Percentiles rank a stretch among this genome's conserved stretches.
Evolutionary conservation across 306 rosid species (phyloP).

Genomic region (Glycine latifolia): DNA sequence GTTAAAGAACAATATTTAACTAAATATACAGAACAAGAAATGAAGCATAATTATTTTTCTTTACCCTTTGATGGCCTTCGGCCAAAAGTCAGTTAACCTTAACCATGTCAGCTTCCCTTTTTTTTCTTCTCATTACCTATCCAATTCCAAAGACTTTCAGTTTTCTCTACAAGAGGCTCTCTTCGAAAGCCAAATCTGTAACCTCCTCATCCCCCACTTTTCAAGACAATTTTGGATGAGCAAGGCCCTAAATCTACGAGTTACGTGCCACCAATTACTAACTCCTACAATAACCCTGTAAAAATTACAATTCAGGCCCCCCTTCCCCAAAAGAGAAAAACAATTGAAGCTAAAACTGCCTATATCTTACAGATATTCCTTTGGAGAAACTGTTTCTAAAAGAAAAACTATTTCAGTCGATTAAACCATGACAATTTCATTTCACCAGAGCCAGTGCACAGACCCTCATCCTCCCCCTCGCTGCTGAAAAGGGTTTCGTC

Average conservation of each 20-base stretch:
- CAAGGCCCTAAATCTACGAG: conserved; percentile 68
- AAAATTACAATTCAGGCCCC: conserved; percentile 59
- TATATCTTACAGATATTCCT: conserved; percentile 73
- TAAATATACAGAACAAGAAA: conserved; percentile 6
- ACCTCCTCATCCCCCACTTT: conserved; percentile 63
- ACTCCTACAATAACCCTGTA: conserved; percentile 53
- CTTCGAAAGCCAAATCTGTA: conserved; percentile 72
- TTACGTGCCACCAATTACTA: conserved; percentile 49
- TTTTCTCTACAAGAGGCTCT: conserved; percentile 76
- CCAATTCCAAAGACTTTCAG: conserved; percentile 47
- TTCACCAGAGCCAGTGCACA: conserved; percentile 90
- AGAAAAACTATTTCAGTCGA: conserved; percentile 61
- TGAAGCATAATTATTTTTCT: not conserved
- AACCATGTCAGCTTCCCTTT: conserved; percentile 30
- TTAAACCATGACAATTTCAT: conserved; percentile 74
- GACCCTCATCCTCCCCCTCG: conserved; percentile 77
- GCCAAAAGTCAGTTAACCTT: conserved; percentile 60
- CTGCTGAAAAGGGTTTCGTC: conserved; percentile 93
- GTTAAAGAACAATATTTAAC: not conserved
- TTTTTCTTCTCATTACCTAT: not conserved
- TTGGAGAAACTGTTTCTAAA: conserved; percentile 65
- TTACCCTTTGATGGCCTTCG: conserved; percentile 75
- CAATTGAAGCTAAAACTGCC: conserved; percentile 51
- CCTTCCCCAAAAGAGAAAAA: not conserved
- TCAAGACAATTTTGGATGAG: conserved; percentile 66